phyloP scores from a whole-genome alignment of 164 flowering plant genomes.

The Hamamelis virginiana region DNA sequence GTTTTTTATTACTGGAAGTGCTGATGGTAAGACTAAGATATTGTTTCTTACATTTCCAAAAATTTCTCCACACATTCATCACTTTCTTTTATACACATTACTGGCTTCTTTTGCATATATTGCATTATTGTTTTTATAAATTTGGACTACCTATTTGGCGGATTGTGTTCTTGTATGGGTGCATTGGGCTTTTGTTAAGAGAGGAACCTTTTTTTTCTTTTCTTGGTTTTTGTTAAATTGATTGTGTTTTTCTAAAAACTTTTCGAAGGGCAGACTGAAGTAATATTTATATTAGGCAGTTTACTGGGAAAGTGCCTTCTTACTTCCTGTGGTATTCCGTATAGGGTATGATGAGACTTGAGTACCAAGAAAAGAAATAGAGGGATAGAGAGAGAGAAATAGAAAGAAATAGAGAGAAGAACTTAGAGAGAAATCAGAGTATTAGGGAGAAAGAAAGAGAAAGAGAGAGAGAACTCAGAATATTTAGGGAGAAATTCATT shows the following conservation, averaged over 20 bases:
- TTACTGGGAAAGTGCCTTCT: not conserved
- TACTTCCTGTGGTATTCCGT: not conserved
- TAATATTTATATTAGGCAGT: not conserved
- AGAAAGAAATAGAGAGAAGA: too few species aligned
- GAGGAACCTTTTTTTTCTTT: not conserved
- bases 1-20: slow-evolving; percentile 90
- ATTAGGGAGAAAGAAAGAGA: too few species aligned
- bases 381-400: too few species aligned
- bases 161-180: not conserved
- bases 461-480: too few species aligned
- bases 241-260: not conserved
- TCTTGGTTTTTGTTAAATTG: not conserved
- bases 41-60: not conserved
- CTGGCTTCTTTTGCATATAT: not conserved
- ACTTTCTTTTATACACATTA: too few species aligned
- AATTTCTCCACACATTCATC: too few species aligned
- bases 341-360: too few species aligned
- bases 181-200: not conserved
- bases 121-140: not conserved
- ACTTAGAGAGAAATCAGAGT: too few species aligned
- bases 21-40: slow-evolving; percentile 58
- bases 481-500: too few species aligned
- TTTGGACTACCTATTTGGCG: not conserved
- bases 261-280: not conserved
- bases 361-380: too few species aligned